Percentiles rank a stretch among this genome's conserved stretches.
Evolutionary conservation across 2,329 filamentous ascomycete species (phyloP).

Genomic region (Paradendryphiella salina): DNA sequence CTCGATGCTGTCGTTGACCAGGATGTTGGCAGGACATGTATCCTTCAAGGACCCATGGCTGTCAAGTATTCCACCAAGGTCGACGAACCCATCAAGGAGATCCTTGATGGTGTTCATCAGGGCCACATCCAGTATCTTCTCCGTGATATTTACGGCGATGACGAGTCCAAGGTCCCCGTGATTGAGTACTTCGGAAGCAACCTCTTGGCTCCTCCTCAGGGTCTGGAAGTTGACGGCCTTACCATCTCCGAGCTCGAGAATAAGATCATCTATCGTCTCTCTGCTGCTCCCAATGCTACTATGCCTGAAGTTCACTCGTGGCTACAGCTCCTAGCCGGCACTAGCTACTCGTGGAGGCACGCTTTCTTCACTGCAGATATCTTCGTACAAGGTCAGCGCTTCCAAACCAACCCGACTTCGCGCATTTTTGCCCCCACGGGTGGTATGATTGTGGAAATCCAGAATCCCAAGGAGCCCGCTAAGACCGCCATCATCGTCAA

Average conservation of each 20-base stretch:
- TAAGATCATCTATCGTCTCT: constrained; percentile 84
- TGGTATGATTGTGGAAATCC: constrained; percentile 87
- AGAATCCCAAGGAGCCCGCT: constrained; percentile 75
- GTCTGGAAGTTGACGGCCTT: constrained; percentile 76
- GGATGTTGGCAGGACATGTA: constrained; percentile 94
- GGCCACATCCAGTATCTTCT: constrained; percentile 81
- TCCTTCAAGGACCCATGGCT: constrained; percentile 91
- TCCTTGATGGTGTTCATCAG: constrained; percentile 86
- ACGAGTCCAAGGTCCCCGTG: constrained; percentile 74
- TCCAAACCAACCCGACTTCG: constrained; percentile 94
- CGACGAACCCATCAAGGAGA: constrained; percentile 93
- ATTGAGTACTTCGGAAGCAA: constrained; percentile 97
- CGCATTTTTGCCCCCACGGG: constrained; percentile 85
- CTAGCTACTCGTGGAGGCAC: constrained; percentile 87
- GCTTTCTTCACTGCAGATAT: constrained; percentile 93
- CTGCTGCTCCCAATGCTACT: constrained; percentile 70
- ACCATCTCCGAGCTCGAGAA: constrained; percentile 76
- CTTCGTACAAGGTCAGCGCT: constrained; percentile 92
- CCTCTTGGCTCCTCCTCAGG: constrained; percentile 69
- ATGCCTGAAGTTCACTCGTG: constrained; percentile 82
- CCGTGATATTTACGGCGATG: constrained; percentile 75
- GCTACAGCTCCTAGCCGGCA: constrained; percentile 84
- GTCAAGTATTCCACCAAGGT: constrained; percentile 86
- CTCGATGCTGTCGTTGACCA: constrained; percentile 93
- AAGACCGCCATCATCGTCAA: constrained; percentile 85